Percentiles rank a stretch among this genome's conserved stretches.
These are phyloP conservation scores for Penicillium paradoxum DNA, from an alignment of 495 filamentous ascomycete genomes.

Conservation along the genomic window DNA sequence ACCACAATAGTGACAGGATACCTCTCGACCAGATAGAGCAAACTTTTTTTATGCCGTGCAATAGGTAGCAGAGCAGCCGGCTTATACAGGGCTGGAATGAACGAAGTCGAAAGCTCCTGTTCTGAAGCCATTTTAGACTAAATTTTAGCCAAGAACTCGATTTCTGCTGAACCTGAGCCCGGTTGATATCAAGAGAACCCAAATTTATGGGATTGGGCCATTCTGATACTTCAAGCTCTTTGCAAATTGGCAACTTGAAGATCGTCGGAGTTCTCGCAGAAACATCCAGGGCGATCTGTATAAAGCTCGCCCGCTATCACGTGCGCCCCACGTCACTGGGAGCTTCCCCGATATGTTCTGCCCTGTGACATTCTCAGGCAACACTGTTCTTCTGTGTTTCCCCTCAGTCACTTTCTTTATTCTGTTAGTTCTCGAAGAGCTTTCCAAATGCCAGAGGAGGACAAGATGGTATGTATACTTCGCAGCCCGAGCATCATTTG, in stretches of 20 bases:
- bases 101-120: conserved; percentile 54
- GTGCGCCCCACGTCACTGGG: conserved; percentile 39
- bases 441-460: conserved; percentile 37
- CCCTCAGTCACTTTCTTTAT: not conserved
- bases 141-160: not conserved
- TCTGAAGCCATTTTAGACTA: conserved; percentile 37
- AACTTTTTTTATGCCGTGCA: conserved; percentile 62
- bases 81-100: conserved; percentile 75
- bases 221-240: conserved; percentile 1
- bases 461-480: conserved; percentile 32
- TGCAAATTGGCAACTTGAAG: not conserved
- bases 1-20: conserved; percentile 79
- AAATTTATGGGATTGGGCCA: not conserved
- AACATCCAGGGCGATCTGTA: conserved; percentile 13
- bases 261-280: conserved; percentile 3
- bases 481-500: not conserved
- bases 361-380: conserved; percentile 24
- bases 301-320: conserved; percentile 27
- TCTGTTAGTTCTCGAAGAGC: not conserved
- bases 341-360: conserved; percentile 28
- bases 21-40: conserved; percentile 74
- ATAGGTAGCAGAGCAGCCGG: conserved; percentile 74
- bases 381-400: conserved; percentile 10
- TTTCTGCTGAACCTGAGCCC: not conserved
- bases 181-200: not conserved